Base-by-base conservation (phyloP, 2,329 filamentous ascomycete genomes). In the Fusarium miscanthi region DNA sequence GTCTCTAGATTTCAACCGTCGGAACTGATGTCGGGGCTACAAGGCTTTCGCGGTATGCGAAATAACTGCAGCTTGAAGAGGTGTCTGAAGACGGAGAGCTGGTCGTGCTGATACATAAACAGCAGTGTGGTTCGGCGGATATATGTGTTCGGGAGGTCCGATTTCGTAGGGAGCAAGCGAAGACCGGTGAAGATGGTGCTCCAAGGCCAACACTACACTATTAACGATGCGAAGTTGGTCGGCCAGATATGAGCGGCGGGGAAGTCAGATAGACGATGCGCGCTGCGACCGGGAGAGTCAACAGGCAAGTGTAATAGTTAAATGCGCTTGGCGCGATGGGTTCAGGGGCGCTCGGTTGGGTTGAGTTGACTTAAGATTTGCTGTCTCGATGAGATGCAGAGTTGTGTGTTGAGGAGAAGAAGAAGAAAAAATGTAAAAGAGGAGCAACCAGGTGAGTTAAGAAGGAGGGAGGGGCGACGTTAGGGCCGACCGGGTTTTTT, bases 91-190 rank as follows among this genome's bases (percentile, higher is more conserved):
- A 94, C 91, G 93, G 93, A 90, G 90, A 90, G 90, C 82, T 88
- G 83, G 91, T 93, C 92, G 93, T 94, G 92, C 94, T 94, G 94
- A 97, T 97, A 97, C 94, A 97, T 97, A 97, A 93, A 97, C 94
- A 92, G 82, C 80, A 81, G 81, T 80, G 79, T 82, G 77, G 73
- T 72, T 78, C 73, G 74, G 76, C 66, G 64, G 69, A 75, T 59
- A 77, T 81, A 80, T 75, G 76, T 80, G 79, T 76, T 72, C 74
- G 73, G 70, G 45, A 63, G 54, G 52, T 64, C 73, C 69, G 76
- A 66, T 75, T 74, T 69, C 66, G 70, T 38, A 54, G 60, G 52
- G 57, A 56, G 56, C 63, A 69, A 59, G 53, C 63, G 54, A 63
- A 62, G 61, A 63, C 68, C 63, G 68, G 54, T 52, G 60, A 69